Evolutionary conservation across 768 basidiomycete species (phyloP).

Genomic region (Mycena pura): DNA sequence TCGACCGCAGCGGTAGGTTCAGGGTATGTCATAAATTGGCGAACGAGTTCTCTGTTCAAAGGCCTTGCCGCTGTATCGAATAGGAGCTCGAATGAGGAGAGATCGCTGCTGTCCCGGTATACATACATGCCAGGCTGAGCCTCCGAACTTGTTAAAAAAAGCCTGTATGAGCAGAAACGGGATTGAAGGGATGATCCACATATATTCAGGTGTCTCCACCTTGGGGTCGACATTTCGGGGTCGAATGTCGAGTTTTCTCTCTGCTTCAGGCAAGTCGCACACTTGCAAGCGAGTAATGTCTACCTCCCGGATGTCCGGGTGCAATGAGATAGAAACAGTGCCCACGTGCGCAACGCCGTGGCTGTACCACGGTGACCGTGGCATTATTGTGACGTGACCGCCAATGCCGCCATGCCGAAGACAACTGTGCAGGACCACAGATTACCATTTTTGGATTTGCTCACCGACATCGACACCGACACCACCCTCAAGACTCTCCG

Average conservation of each 20-base stretch:
- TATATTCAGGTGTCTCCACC: background rate
- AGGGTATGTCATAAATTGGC: background rate
- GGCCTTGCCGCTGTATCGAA: background rate
- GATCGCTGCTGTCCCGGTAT: background rate
- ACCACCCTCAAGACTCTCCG: slow-evolving; percentile 25
- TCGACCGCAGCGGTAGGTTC: background rate
- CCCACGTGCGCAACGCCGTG: too few species aligned
- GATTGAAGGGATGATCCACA: slow-evolving; percentile 10
- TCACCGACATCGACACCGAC: background rate
- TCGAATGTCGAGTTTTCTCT: slow-evolving; percentile 1
- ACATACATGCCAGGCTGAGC: slow-evolving; percentile 11
- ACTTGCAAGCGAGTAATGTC: background rate
- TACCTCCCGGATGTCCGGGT: background rate
- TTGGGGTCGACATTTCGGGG: background rate
- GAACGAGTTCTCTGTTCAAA: background rate
- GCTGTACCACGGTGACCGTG: too few species aligned
- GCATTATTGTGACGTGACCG: too few species aligned
- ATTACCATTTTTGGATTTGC: too few species aligned
- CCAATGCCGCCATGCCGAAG: too few species aligned
- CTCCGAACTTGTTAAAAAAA: slow-evolving; percentile 10
- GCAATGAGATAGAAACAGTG: too few species aligned
- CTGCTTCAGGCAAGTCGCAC: background rate
- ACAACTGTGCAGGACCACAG: too few species aligned
- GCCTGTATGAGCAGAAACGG: background rate
- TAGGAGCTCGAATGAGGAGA: background rate